Evolutionary conservation across 768 basidiomycete genomes (phyloP), one percentile per base, ranked within the genome.

Genomic region (Hericium rajendrae): DNA sequence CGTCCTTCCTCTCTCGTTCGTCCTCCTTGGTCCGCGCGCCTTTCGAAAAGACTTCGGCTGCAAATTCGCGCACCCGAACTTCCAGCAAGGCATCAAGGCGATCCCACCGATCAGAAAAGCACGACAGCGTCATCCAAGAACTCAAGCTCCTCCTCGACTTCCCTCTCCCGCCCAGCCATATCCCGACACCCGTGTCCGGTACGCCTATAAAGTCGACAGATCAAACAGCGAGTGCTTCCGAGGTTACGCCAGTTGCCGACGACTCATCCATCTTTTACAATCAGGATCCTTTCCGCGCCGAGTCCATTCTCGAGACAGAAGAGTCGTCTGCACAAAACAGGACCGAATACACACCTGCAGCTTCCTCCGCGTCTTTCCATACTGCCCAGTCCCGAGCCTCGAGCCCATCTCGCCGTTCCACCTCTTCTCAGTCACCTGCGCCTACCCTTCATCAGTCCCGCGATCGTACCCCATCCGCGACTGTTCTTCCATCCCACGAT

Each of bases 281-380:
- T 51, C 61, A 56, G 60, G 69, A 73, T 37, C 64, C 71, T 1
- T 70, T 68, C 54, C 57, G 67, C 51, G 52, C 48, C 15, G 62
- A 65, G 15, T 52, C 63, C 32, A 22, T 53, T 18, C 48, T 51
- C n/a, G 59, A 59, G 57, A 53, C 50, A 37, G 28, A 59, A 56
- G 16, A 53, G 39, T 58, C 48, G 11, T 46, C 54, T 24, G 43
- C 59, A 41, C 61, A 24, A 4, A 46, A n/a, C n/a, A 48, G 61
- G 22, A 43, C 28, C 2, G 53, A 28, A 10, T 37, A 38, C n/a
- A 46, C 63, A 4, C 59, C 38, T 24, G 60, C 49, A 6, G 62
- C 43, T n/a, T 63, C 62, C 20, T 58, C 60, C n/a, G 57, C 55
- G 15, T 63, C 62, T 12, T 63, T 63, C 26, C 56, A 63, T 24